Base-by-base conservation (phyloP, 1,284 basidiomycete species). In the Heimioporus retisporus region DNA sequence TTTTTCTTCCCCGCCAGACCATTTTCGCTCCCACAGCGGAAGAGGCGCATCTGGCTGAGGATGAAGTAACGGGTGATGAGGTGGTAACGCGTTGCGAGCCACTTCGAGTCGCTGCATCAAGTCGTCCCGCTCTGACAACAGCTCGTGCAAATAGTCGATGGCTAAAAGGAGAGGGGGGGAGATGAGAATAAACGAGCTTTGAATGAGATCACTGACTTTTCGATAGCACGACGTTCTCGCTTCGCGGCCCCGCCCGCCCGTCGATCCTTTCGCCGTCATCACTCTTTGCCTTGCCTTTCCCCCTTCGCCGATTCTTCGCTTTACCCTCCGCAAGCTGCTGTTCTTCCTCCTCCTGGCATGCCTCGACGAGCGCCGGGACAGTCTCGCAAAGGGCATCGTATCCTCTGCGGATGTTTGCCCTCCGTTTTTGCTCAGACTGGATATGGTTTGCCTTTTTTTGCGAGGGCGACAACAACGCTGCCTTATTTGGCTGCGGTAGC, bases 381-480 rank as follows among this genome's bases (percentile, higher is more conserved):
- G 88, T 87, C 25, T 91, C 91, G 75, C 94, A 95, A 1, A 97
- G 84, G 21, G 93, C 86, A 74, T 96, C 96, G 77, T 97, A 97
- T 7, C 95, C 96, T 60, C 91, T 84, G 19, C 95, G 86, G 60
- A 97, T 97, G 71, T 96, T 96, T 25, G 94, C 94, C n/a, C 96
- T 87, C 31, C 96, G 88, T 80, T 96, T 96, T 81, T 96, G 95
- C 80, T 93, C 92, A 10, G 90, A 93, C 71, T 96, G 94, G 70
- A 97, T 97, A 76, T 97, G 95, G 74, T 97, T 97, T 53, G 94
- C 94, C 78, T 96, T 96, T 80, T 97, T 97, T 82, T 97, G 95
- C 14, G 92, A 93, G 1, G 90, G 86, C 0, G 91, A 89, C 21
- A 95, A 83, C 21, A 94, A 81, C 0, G 84, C 75, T 1, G 55